Conservation (phyloP, 257 asterid species). For the Agastache rugosa region DNA sequence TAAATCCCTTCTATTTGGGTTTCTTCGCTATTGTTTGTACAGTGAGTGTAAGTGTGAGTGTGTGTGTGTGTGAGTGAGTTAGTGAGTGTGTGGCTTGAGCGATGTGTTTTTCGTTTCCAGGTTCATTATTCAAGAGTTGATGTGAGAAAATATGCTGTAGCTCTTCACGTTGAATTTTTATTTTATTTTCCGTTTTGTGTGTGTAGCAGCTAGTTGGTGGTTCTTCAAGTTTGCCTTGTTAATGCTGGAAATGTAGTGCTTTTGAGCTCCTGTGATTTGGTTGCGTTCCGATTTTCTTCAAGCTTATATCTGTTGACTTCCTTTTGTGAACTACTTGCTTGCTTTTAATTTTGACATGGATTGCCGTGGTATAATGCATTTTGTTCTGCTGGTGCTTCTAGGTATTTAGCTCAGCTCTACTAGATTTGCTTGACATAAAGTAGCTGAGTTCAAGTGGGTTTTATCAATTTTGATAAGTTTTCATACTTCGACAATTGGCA, state of each 20-base stretch:
- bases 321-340: neutral
- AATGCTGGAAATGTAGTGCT: constrained; percentile 3
- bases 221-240: constrained; percentile 19
- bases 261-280: constrained; percentile 15
- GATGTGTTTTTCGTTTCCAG: neutral
- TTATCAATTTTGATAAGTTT: neutral
- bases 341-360: neutral
- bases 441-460: constrained; percentile 9
- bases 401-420: neutral
- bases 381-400: constrained; percentile 3
- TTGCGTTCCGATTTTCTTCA: neutral
- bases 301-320: neutral
- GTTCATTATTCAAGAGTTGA: neutral
- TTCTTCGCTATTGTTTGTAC: neutral
- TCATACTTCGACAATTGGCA: neutral
- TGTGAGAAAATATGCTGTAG: neutral
- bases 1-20: neutral
- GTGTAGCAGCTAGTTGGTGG: constrained; percentile 6
- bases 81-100: neutral
- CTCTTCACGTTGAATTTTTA: neutral
- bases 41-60: neutral
- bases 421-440: neutral
- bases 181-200: neutral
- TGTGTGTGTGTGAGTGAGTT: neutral
- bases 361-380: constrained; percentile 13